phyloP scores from a whole-genome alignment of 2,329 filamentous ascomycete species.

The Pseudohalonectria lignicola region DNA sequence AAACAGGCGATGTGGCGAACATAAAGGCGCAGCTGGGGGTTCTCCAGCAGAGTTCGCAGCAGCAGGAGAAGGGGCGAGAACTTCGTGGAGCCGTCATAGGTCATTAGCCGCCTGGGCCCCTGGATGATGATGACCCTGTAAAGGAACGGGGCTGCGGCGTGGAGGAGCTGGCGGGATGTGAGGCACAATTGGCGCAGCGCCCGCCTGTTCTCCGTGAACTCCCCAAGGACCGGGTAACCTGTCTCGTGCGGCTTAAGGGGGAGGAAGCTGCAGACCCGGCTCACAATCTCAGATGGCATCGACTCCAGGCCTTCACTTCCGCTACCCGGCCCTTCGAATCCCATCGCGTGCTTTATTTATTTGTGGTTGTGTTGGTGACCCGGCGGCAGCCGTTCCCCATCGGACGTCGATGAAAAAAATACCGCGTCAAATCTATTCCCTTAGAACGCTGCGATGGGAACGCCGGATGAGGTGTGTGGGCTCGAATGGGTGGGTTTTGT shows the following conservation, averaged over 20 bases:
- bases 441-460: too few relatives aligned
- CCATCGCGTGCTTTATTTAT: too few relatives aligned
- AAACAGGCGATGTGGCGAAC: constrained; percentile 3
- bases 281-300: constrained; percentile 1
- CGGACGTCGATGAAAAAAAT: too few relatives aligned
- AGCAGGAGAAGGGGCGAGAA: constrained; percentile 1
- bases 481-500: too few relatives aligned
- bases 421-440: too few relatives aligned
- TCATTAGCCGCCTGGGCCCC: background rate
- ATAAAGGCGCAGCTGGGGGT: background rate
- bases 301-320: background rate
- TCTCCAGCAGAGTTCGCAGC: constrained; percentile 1
- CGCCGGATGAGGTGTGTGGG: too few relatives aligned
- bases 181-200: constrained; percentile 1
- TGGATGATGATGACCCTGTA: constrained; percentile 2
- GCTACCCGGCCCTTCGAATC: too few relatives aligned
- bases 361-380: too few relatives aligned
- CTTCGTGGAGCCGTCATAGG: background rate
- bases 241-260: background rate
- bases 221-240: background rate
- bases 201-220: background rate
- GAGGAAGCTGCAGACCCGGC: constrained; percentile 1
- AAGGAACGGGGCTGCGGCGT: constrained; percentile 1
- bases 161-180: background rate
- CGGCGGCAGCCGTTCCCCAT: too few relatives aligned